Evolutionary conservation across 2,329 filamentous ascomycete species (phyloP), one percentile per base, ranked within the genome.

Genomic region (Ophiosphaerella narmari): DNA sequence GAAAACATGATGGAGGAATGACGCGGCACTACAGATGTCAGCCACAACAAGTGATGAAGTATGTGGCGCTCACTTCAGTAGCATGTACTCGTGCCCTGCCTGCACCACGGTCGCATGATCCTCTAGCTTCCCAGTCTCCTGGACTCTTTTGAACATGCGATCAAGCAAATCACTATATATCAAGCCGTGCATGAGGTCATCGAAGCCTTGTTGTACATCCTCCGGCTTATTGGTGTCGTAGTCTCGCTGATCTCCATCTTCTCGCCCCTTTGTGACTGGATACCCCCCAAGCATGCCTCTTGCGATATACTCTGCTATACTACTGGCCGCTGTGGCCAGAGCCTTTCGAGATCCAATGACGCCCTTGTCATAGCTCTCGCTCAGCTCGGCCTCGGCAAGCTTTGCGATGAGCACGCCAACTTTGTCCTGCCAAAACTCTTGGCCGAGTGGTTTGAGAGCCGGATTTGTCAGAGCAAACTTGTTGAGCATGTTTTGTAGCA

Each of bases 291-390:
- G 72, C 31, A 83, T 77, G 6, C 86, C 89, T 53, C 88, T 77
- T 0, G 83, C 84, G 11, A 89, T 75, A 65, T 86, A 85, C 72
- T 91, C 89, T 46, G 90, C 78, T 48, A 92, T 71, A 6, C 84
- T 83, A 32, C 87, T 87, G 8, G 86, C 80, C 0, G 86, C 88
- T 6, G 89, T 90, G 0, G 89, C 84, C 41, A 93, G 74, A 16
- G 87, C 89, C 74, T 91, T 91, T 43, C 89, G 80, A 51, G 86
- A 85, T 0, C 89, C 89, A 58, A 93, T 74, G 0, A 84, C 80
- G 12, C 87, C 89, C 71, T 91, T 91, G 69, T 93, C 89, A 64
- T 91, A 93, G 67, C 87, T 91, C 70, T 93, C 89, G 1, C 87
- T 91, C 29, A 93, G 76, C 43, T 90, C 84, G 2, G 85, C 87